A percentile compares a stretch with the other conserved stretches of the same genome.
These are phyloP conservation scores for Aspergillus sp. DNA, from an alignment of 2,329 filamentous ascomycete species.

Conservation along the genomic window DNA sequence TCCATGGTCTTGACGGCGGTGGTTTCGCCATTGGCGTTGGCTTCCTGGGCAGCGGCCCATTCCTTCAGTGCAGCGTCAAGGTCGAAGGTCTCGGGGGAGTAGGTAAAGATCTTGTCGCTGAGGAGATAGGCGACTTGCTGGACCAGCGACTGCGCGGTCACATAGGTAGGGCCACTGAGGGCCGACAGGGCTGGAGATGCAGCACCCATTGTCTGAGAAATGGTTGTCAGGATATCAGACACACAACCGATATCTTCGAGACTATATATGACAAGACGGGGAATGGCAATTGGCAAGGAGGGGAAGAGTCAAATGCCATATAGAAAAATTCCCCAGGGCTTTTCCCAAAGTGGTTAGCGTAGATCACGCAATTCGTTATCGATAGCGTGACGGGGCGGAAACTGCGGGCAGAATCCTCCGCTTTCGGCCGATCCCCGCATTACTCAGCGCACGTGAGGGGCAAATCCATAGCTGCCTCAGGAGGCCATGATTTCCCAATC, in stretches of 20 bases:
- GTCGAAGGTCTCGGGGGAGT: constrained; percentile 89
- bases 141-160: constrained; percentile 85
- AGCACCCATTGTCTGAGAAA: constrained; percentile 23
- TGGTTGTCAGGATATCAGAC: constrained; percentile 21
- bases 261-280: constrained; percentile 17
- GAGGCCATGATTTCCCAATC: not conserved
- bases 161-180: constrained; percentile 82
- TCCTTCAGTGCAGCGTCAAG: constrained; percentile 74
- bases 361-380: constrained; percentile 33
- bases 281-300: constrained; percentile 9
- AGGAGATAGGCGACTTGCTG: constrained; percentile 94
- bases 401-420: constrained; percentile 13
- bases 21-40: constrained; percentile 74
- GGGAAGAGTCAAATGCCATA: constrained; percentile 8
- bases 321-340: constrained; percentile 20
- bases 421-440: constrained; percentile 14
- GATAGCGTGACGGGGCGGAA: constrained; percentile 13
- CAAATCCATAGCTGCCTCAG: constrained; percentile 1
- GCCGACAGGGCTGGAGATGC: constrained; percentile 43
- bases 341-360: constrained; percentile 26
- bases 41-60: constrained; percentile 64
- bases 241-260: constrained; percentile 16
- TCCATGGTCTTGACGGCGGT: constrained; percentile 75
- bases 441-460: constrained; percentile 6
- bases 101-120: constrained; percentile 95